Evolutionary conservation across 2,329 filamentous ascomycete species (phyloP).

Genomic region (Sporothrix mexicana): DNA sequence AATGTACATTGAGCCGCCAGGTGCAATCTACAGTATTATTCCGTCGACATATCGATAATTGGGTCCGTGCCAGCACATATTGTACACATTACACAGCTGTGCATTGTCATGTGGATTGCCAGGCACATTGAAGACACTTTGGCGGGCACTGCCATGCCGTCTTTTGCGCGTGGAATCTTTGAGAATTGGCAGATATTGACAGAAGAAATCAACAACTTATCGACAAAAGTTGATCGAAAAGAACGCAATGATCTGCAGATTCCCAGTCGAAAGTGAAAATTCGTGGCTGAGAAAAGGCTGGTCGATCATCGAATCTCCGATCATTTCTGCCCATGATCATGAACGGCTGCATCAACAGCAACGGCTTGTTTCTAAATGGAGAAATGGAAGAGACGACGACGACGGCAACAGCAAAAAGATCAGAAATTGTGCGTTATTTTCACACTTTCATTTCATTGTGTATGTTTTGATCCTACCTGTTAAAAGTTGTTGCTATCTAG

Average conservation of each 20-base stretch:
- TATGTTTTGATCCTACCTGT: neutral
- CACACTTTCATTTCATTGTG: neutral
- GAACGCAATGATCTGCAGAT: neutral
- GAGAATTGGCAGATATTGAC: neutral
- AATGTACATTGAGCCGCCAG: neutral
- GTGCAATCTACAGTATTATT: neutral
- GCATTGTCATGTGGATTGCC: neutral
- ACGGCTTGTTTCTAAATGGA: constrained; percentile 27
- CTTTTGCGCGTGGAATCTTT: neutral
- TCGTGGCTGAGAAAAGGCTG: constrained; percentile 11
- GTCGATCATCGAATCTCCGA: neutral
- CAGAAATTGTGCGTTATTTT: neutral
- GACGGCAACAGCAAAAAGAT: neutral
- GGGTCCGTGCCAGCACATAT: neutral
- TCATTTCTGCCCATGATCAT: neutral
- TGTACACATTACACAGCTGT: neutral
- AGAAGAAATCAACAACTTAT: neutral
- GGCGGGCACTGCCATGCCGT: constrained; percentile 12
- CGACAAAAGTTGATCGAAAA: neutral
- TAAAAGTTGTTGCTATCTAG: neutral
- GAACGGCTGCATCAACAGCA: neutral
- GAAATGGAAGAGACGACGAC: constrained; percentile 18
- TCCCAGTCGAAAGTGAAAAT: neutral
- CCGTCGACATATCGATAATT: neutral
- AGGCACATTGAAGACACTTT: neutral